Conservation (phyloP, 352 stramenopile genomes). For the Globisporangium canariense region DNA sequence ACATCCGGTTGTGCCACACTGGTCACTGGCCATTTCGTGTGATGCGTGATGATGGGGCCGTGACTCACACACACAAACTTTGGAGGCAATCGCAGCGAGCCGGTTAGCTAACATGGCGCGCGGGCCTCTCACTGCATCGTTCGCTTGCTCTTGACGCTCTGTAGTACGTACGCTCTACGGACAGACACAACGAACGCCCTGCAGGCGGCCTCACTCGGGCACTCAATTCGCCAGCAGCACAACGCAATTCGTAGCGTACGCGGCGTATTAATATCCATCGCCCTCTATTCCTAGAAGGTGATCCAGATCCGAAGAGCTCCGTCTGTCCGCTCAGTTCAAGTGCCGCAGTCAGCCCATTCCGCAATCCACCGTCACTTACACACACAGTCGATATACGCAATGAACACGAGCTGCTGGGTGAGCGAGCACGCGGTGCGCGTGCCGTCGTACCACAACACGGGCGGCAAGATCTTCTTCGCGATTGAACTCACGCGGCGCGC, state of each 20-base stretch:
- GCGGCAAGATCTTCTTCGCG: slow-evolving; percentile 25
- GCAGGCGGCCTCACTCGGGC: too few species aligned
- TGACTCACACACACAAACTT: slow-evolving; percentile 11
- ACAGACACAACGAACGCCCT: too few species aligned
- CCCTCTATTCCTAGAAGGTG: background rate
- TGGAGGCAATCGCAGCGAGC: background rate
- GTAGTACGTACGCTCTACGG: too few species aligned
- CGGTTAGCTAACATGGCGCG: slow-evolving; percentile 12
- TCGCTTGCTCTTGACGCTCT: background rate
- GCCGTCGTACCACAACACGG: slow-evolving; percentile 21
- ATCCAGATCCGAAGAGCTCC: background rate
- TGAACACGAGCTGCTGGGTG: slow-evolving; percentile 20
- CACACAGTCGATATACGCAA: background rate
- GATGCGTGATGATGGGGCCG: slow-evolving; percentile 6
- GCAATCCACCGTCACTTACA: slow-evolving; percentile 8
- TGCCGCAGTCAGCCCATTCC: background rate
- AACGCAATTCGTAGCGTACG: slow-evolving; percentile 4
- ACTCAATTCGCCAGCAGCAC: background rate
- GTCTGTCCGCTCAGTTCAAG: background rate
- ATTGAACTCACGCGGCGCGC: slow-evolving; percentile 22
- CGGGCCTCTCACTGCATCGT: background rate
- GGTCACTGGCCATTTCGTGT: background rate
- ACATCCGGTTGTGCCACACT: background rate
- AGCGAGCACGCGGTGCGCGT: slow-evolving; percentile 19
- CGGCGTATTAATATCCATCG: background rate